Evolutionary conservation across 2,329 filamentous ascomycete genomes (phyloP).

Genomic region (Calonectria naviculata): DNA sequence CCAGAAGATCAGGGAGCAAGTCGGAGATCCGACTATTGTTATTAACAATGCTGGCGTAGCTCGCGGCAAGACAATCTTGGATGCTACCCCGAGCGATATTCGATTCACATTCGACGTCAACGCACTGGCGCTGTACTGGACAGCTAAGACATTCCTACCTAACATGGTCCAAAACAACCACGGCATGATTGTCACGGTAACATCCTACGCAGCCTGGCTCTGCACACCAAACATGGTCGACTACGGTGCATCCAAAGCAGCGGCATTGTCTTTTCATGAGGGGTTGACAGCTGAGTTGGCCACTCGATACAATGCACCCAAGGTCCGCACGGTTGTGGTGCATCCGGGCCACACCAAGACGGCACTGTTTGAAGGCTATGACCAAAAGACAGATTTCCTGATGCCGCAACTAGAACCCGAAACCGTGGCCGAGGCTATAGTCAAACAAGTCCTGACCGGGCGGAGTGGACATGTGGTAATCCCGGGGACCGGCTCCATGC

Average conservation of each 20-base stretch:
- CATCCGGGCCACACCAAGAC: conserved; percentile 61
- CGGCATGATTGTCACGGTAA: conserved; percentile 79
- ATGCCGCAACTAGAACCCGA: conserved; percentile 51
- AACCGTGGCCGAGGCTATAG: conserved; percentile 58
- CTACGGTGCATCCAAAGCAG: conserved; percentile 75
- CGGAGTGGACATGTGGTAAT: conserved; percentile 61
- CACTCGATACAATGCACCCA: conserved; percentile 70
- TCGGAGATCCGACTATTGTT: conserved; percentile 75
- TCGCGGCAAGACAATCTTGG: conserved; percentile 70
- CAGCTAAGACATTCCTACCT: conserved; percentile 75
- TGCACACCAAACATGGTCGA: conserved; percentile 73
- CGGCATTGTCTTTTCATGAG: conserved; percentile 75
- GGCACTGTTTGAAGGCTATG: conserved; percentile 58
- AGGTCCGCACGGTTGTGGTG: conserved; percentile 74
- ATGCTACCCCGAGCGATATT: conserved; percentile 66
- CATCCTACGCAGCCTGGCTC: conserved; percentile 71
- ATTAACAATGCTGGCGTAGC: conserved; percentile 79
- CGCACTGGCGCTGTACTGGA: conserved; percentile 73
- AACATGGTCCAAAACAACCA: conserved; percentile 72
- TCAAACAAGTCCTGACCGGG: conserved; percentile 60
- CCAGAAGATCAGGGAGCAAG: conserved; percentile 60
- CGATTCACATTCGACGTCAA: conserved; percentile 80
- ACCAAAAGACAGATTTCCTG: conserved; percentile 58
- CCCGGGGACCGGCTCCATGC: conserved; percentile 51
- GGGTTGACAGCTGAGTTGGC: conserved; percentile 68